A percentile compares a stretch with the other conserved stretches of the same genome.
These are phyloP conservation scores for Globisporangium apiculatum DNA, from an alignment of 352 stramenopile genomes.

Conservation along the genomic window DNA sequence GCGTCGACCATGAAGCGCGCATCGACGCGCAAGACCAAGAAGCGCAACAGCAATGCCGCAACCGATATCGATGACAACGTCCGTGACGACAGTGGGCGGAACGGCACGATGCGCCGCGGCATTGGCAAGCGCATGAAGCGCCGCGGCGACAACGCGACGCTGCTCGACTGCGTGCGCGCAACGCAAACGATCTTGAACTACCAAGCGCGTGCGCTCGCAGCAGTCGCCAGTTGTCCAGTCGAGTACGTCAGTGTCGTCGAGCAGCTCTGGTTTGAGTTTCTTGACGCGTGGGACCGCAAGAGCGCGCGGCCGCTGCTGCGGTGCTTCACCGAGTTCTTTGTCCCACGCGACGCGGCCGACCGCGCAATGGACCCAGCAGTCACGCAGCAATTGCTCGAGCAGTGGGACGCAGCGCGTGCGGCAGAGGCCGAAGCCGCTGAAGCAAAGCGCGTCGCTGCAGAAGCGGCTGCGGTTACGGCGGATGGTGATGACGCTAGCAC, in stretches of 20 bases:
- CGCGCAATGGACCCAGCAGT: slow-evolving; percentile 41
- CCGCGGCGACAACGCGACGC: slow-evolving; percentile 20
- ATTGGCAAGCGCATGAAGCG: slow-evolving; percentile 1
- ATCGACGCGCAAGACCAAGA: slow-evolving; percentile 29
- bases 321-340: slow-evolving; percentile 70
- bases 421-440: slow-evolving; percentile 13
- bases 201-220: slow-evolving; percentile 39
- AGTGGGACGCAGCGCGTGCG: slow-evolving; percentile 54
- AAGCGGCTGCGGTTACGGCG: neutral
- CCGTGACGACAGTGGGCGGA: neutral
- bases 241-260: slow-evolving; percentile 45
- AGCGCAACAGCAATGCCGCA: neutral
- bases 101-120: slow-evolving; percentile 1
- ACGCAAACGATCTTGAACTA: slow-evolving; percentile 56
- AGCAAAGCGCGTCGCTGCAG: neutral
- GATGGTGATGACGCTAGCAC: slow-evolving; percentile 4
- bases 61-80: neutral
- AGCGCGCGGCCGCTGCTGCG: slow-evolving; percentile 48
- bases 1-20: slow-evolving; percentile 24
- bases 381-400: slow-evolving; percentile 54
- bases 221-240: slow-evolving; percentile 24
- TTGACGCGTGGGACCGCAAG: slow-evolving; percentile 55
- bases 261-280: slow-evolving; percentile 61
- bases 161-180: slow-evolving; percentile 52
- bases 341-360: slow-evolving; percentile 21